These are phyloP conservation scores for Xylariaceae sp. DNA, from an alignment of 2,329 filamentous ascomycete species.

Conservation along the genomic window DNA sequence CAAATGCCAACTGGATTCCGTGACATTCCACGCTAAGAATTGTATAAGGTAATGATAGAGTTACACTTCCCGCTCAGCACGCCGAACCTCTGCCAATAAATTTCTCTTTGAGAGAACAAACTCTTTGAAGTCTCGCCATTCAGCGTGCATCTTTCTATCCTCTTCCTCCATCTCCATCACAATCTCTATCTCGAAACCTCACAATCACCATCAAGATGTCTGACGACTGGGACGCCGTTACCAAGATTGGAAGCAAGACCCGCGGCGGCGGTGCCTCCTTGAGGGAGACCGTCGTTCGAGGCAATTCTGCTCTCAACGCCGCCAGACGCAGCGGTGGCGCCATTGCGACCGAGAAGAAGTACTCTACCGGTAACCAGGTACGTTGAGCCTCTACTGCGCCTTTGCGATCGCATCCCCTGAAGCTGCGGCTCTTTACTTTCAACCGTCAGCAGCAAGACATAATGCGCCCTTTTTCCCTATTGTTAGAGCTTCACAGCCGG, in stretches of 20 bases:
- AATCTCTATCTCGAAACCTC: background rate
- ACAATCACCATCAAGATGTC: constrained; percentile 51
- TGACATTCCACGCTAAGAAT: constrained; percentile 28
- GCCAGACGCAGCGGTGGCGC: constrained; percentile 74
- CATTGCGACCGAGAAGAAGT: constrained; percentile 90
- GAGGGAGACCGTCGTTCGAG: constrained; percentile 84
- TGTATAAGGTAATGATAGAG: constrained; percentile 11
- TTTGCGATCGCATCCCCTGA: background rate
- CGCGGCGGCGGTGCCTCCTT: constrained; percentile 59
- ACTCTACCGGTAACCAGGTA: constrained; percentile 70
- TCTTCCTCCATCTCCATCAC: background rate
- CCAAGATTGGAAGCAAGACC: constrained; percentile 89
- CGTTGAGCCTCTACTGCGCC: constrained; percentile 33
- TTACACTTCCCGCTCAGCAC: constrained; percentile 1
- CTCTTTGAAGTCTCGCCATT: background rate
- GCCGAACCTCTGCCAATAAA: background rate
- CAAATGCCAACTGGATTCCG: constrained; percentile 28
- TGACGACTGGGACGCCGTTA: constrained; percentile 75
- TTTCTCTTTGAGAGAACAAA: background rate
- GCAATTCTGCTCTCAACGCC: constrained; percentile 79
- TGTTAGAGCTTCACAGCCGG: background rate
- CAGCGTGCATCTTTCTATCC: background rate
- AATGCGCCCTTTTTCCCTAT: too few species aligned
- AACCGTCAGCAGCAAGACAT: background rate
- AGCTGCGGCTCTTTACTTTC: background rate